These are phyloP conservation scores for Daldinia sp. DNA, from an alignment of 2,329 filamentous ascomycete species.

Conservation along the genomic window DNA sequence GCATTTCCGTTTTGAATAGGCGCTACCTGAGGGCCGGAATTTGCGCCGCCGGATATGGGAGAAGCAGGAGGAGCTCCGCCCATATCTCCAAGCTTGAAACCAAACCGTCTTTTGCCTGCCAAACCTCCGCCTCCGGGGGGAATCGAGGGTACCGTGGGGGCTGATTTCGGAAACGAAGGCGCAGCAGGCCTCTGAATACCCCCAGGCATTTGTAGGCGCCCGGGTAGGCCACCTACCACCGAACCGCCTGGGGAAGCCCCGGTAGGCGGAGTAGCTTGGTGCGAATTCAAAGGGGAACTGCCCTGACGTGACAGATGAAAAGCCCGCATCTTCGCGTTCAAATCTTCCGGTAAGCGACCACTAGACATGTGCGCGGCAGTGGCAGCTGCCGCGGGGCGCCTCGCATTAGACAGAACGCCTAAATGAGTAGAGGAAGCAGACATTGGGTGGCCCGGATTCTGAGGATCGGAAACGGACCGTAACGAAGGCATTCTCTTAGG, in stretches of 20 bases:
- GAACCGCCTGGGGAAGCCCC: slow-evolving; percentile 42
- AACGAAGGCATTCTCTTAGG: slow-evolving; percentile 65
- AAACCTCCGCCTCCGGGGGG: slow-evolving; percentile 51
- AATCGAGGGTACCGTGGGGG: slow-evolving; percentile 56
- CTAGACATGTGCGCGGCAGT: slow-evolving; percentile 50
- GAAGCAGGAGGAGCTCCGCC: slow-evolving; percentile 52
- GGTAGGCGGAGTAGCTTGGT: slow-evolving; percentile 47
- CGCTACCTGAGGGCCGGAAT: slow-evolving; percentile 48
- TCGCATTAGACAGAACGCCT: slow-evolving; percentile 74
- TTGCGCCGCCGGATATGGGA: slow-evolving; percentile 47
- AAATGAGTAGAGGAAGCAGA: slow-evolving; percentile 84
- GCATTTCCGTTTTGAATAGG: slow-evolving; percentile 48
- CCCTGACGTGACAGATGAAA: slow-evolving; percentile 57
- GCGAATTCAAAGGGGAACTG: slow-evolving; percentile 45
- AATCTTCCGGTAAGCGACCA: slow-evolving; percentile 53
- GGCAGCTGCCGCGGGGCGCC: slow-evolving; percentile 56
- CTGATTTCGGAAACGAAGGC: slow-evolving; percentile 61
- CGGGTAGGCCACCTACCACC: slow-evolving; percentile 48
- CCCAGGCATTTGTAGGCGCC: slow-evolving; percentile 56
- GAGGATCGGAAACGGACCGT: slow-evolving; percentile 67
- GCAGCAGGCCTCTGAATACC: slow-evolving; percentile 56
- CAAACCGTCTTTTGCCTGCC: slow-evolving; percentile 69
- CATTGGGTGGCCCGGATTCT: slow-evolving; percentile 63
- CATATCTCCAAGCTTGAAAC: slow-evolving; percentile 69
- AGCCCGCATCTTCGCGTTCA: slow-evolving; percentile 58